Percentiles rank a stretch among this genome's conserved stretches.
Evolutionary conservation across 164 flowering plant species (phyloP).

Genomic region (Kalanchoe fedtschenkoi): DNA sequence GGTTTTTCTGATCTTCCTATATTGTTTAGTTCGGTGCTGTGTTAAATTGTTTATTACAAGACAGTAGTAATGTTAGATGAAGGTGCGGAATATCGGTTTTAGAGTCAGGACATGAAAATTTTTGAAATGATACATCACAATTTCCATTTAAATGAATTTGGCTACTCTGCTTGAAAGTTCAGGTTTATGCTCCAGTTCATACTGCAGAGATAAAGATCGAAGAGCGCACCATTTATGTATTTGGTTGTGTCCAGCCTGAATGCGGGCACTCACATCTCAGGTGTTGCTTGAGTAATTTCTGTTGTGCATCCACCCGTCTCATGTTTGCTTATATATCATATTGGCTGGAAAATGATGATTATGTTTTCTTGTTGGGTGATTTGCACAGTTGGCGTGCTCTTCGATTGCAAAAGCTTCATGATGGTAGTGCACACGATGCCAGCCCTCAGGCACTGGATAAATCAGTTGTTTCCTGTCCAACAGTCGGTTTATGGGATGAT

Average conservation of each 20-base stretch:
- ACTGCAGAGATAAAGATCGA: constrained; percentile 27
- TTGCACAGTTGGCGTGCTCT: constrained; percentile 61
- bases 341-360: no score
- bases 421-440: constrained; percentile 14
- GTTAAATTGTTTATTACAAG: no score
- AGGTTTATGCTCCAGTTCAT: constrained; percentile 80
- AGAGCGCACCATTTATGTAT: constrained; percentile 62
- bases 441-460: constrained; percentile 10
- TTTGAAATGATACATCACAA: no score
- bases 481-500: neutral
- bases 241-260: constrained; percentile 47
- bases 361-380: neutral
- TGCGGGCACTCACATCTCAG: constrained; percentile 49
- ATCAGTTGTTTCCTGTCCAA: constrained; percentile 10
- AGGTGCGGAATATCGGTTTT: no score
- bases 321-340: neutral
- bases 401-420: constrained; percentile 48
- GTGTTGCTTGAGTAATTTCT: constrained; percentile 10
- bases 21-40: no score
- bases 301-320: constrained; percentile 4
- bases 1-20: constrained; percentile 42
- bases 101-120: no score
- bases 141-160: neutral
- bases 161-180: neutral
- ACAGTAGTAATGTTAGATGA: no score